These are phyloP conservation scores for Bathelium albidoporum DNA, from an alignment of 495 filamentous ascomycete species.

Conservation along the genomic window DNA sequence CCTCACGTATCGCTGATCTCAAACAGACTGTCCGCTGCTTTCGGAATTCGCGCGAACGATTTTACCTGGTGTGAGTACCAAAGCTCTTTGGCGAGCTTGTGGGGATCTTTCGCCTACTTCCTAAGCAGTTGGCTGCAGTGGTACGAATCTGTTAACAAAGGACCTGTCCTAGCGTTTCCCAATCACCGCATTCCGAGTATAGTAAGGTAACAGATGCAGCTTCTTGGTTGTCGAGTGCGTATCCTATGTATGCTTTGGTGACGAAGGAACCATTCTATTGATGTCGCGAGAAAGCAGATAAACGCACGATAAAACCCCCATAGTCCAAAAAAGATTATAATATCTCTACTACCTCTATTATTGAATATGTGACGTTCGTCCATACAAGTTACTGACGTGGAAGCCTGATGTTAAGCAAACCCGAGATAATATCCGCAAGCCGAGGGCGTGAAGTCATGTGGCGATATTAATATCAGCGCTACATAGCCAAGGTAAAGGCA, in stretches of 20 bases:
- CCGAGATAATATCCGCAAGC: too few relatives aligned
- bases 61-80: conserved; percentile 7
- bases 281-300: not conserved
- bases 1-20: conserved; percentile 4
- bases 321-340: too few relatives aligned
- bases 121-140: conserved; percentile 13
- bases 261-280: not conserved
- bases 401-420: too few relatives aligned
- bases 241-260: not conserved
- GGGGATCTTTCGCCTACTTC: conserved; percentile 14
- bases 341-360: too few relatives aligned
- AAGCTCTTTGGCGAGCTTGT: conserved; percentile 10
- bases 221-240: not conserved
- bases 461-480: too few relatives aligned
- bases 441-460: too few relatives aligned
- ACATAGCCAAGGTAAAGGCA: too few relatives aligned
- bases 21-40: conserved; percentile 10
- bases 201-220: not conserved
- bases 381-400: too few relatives aligned
- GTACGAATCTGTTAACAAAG: conserved; percentile 13
- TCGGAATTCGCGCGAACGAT: conserved; percentile 6
- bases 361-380: too few relatives aligned
- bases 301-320: too few relatives aligned
- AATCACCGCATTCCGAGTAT: conserved; percentile 4
- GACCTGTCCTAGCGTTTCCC: conserved; percentile 6